phyloP scores from a whole-genome alignment of 2,329 filamentous ascomycete genomes.

The Rutstroemia sp. region DNA sequence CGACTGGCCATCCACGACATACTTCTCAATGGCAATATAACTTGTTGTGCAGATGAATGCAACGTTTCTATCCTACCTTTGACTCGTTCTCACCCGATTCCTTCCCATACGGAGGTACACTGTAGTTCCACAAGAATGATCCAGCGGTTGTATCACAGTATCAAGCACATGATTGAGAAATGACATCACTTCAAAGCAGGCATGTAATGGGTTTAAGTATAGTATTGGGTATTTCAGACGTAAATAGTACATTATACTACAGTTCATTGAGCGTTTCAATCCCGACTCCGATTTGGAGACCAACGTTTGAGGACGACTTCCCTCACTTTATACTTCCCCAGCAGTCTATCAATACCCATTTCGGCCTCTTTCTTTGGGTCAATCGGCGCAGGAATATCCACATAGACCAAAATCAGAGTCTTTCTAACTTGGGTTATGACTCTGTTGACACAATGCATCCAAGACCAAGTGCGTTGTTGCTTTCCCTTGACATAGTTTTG shows the following conservation, averaged over 20 bases:
- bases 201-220: neutral
- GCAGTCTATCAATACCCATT: slow-evolving; percentile 51
- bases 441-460: slow-evolving; percentile 83
- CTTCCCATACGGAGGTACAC: no score
- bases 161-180: neutral
- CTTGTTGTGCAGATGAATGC: neutral
- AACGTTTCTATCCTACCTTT: slow-evolving; percentile 1
- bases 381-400: slow-evolving; percentile 73
- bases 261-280: neutral
- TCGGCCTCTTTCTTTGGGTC: slow-evolving; percentile 37
- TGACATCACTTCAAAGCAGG: neutral
- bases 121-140: no score
- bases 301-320: slow-evolving; percentile 79
- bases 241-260: neutral
- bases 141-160: neutral
- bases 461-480: slow-evolving; percentile 59
- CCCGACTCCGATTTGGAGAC: slow-evolving; percentile 60
- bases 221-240: neutral
- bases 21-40: neutral
- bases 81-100: no score
- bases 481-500: slow-evolving; percentile 44
- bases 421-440: slow-evolving; percentile 88
- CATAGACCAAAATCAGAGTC: slow-evolving; percentile 81
- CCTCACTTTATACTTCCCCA: slow-evolving; percentile 67
- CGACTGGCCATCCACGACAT: neutral